These are phyloP conservation scores for Fusarium poae DNA, from an alignment of 2,329 filamentous ascomycete genomes.

Conservation along the genomic window DNA sequence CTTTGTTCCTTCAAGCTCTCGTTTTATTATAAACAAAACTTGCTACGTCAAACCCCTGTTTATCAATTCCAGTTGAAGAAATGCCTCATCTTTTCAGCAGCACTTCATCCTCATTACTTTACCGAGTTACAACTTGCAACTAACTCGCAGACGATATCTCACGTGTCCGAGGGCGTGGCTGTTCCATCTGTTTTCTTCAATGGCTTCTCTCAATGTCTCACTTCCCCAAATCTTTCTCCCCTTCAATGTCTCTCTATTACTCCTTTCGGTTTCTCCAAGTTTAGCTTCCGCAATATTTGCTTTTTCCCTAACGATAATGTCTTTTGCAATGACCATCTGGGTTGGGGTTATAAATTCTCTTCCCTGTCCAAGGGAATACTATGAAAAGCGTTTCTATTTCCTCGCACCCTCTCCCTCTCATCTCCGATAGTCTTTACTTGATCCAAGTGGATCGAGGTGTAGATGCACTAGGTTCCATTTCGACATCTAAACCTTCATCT, in stretches of 20 bases:
- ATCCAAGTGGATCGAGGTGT: slow-evolving; percentile 19
- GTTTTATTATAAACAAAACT: slow-evolving; percentile 3
- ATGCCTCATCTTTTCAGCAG: background rate
- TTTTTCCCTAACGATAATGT: slow-evolving; percentile 18
- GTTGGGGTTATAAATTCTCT: slow-evolving; percentile 10
- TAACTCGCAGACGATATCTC: slow-evolving; percentile 1
- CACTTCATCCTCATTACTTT: background rate
- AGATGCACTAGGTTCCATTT: slow-evolving; percentile 26
- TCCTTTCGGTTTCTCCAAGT: slow-evolving; percentile 24
- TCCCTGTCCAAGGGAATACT: slow-evolving; percentile 4
- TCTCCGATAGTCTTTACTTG: background rate
- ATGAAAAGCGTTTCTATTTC: slow-evolving; percentile 1
- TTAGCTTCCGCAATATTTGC: slow-evolving; percentile 30
- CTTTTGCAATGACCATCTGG: slow-evolving; percentile 19
- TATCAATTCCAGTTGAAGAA: background rate
- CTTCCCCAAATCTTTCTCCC: slow-evolving; percentile 28
- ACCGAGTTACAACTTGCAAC: background rate
- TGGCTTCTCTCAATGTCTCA: slow-evolving; percentile 37
- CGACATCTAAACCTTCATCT: slow-evolving; percentile 10
- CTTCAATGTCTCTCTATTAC: slow-evolving; percentile 28
- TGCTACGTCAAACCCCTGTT: slow-evolving; percentile 11
- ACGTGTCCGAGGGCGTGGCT: slow-evolving; percentile 11
- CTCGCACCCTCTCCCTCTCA: slow-evolving; percentile 6
- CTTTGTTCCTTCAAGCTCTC: slow-evolving; percentile 8
- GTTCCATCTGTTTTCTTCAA: slow-evolving; percentile 25